Base-by-base conservation (phyloP, 2,329 filamentous ascomycete species). In the Xylariaceae sp. region DNA sequence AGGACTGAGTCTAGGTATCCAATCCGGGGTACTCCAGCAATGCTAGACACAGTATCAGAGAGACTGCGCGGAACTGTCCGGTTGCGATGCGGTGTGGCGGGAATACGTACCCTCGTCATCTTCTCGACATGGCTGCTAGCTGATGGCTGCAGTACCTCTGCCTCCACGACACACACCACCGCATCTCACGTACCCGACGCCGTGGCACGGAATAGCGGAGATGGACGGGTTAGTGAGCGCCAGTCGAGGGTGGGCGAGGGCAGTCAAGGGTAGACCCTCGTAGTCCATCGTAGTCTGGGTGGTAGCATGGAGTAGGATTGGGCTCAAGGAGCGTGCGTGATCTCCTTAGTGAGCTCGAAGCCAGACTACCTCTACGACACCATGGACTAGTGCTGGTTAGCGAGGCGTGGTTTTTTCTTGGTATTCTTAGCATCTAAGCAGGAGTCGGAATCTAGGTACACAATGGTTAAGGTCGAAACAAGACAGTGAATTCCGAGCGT, bases 31-130 rank as follows among this genome's bases (percentile, higher is more conserved):
- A 45, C 5, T n/a, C 17, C 15, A 55, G 34, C 34, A 55, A 55
- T 53, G 47, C 34, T 53, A 15, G 53, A 59, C 56, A 60, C 60
- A 51, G 57, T 53, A 60, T 15, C 53, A 45, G 18, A 15, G n/a
- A 42, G 45, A 15, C 15, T 49, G 9, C 15, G 4, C 10, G 11
- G 48, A 50, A 50, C 48, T 50, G 48, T 50, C 48, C 48, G 48
- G 18, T 50, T 50, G 18, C 48, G 42, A 50, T 50, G 18, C 17
- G 7, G 48, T 34, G 48, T 18, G 17, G 42, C 10, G 13, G 42
- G 37, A 42, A 42, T 10, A 42, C 15, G 23, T 30, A 30, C 23
- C 23, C 23, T 30, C 23, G 23, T 30, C 23, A 30, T 30, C 23
- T 30, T 30, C 23, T 30, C 23, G 4, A 30, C 23, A 30, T 30